Conservation (phyloP, 1,284 basidiomycete genomes). For the Cryptococcus amylolentus region DNA sequence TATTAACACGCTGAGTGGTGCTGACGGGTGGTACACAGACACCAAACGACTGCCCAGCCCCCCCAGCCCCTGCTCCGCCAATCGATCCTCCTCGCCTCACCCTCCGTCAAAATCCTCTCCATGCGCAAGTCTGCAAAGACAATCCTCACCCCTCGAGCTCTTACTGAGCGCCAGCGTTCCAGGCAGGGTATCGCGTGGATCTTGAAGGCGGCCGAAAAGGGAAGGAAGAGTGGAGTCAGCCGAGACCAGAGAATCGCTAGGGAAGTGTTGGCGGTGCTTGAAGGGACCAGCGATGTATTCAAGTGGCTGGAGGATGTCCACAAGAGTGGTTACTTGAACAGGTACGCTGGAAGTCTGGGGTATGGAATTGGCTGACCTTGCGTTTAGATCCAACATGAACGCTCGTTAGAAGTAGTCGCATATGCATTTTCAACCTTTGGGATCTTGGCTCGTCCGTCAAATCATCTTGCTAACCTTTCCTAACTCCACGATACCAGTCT, state of each 20-base stretch:
- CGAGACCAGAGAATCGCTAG: constrained; percentile 67
- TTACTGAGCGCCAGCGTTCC: constrained; percentile 73
- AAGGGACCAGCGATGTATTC: constrained; percentile 59
- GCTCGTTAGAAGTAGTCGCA: constrained; percentile 9
- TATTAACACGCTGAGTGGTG: neutral
- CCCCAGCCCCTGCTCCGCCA: constrained; percentile 72
- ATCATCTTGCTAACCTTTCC: no score
- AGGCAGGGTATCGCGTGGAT: constrained; percentile 65
- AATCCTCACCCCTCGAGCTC: constrained; percentile 62
- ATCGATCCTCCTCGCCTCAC: constrained; percentile 64
- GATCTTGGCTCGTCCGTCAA: no score
- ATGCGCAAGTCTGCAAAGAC: constrained; percentile 61
- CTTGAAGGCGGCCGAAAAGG: constrained; percentile 57
- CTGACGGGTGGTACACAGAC: constrained; percentile 52
- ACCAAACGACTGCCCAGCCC: constrained; percentile 66
- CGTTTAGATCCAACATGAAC: constrained; percentile 21
- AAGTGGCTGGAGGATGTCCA: constrained; percentile 64
- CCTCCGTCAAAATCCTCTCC: constrained; percentile 59
- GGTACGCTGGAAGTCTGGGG: constrained; percentile 54
- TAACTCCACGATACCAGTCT: no score
- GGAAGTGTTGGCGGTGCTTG: constrained; percentile 66
- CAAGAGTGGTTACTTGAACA: constrained; percentile 69
- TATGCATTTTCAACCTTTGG: neutral
- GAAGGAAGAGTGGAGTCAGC: constrained; percentile 53
- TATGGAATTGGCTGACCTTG: neutral